Evolutionary conservation across 257 asterid species (phyloP), one percentile per base, ranked within the genome.

Genomic region (Solanum appendiculatum): DNA sequence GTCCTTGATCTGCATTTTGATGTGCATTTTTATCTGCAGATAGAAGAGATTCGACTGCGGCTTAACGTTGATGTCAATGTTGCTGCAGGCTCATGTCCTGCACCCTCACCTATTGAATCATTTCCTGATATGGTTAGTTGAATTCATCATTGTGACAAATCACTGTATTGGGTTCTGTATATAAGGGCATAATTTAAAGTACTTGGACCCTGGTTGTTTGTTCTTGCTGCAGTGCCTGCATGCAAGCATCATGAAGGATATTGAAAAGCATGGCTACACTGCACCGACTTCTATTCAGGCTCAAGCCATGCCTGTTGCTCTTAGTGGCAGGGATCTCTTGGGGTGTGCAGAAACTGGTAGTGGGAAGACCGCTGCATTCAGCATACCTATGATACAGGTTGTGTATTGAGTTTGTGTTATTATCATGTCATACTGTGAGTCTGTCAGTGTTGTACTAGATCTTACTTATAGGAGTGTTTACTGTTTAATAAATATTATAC

Each of bases 331-430:
- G 88, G 98, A 96, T 92, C 96, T 96, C 58, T 89, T 96, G 90
- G 99, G 99, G 46, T 94, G 98, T 92, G 99, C 99, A 48, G 98
- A 94, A 90, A 96, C 99, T 88, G 98, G 98, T 40, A 93, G 98
- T 86, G 99, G 98, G 56, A 96, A 95, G 89, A 96, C 99, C 13
- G 98, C 98, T 85, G 99, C 98, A 69, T 96, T 96, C 86, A 85
- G 93, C 86, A 89, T 96, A 86, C 99, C 98, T 77, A 93, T 96
- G 98, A 96, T 96, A 90, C 96, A 96, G 98, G 98, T 94, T 88
- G 42, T 66, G 12, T 56, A 63, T 92, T 72, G 84, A 88, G 56
- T 56, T 48, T 36, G 51, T 78, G 36, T n/a, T 75, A 75, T 75
- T 75, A 75, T 51, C 85, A 48, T 48, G 31, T 81, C 85, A 18